These are phyloP conservation scores for Allium fistulosum DNA, from an alignment of 106 monocot genomes.

Conservation along the genomic window DNA sequence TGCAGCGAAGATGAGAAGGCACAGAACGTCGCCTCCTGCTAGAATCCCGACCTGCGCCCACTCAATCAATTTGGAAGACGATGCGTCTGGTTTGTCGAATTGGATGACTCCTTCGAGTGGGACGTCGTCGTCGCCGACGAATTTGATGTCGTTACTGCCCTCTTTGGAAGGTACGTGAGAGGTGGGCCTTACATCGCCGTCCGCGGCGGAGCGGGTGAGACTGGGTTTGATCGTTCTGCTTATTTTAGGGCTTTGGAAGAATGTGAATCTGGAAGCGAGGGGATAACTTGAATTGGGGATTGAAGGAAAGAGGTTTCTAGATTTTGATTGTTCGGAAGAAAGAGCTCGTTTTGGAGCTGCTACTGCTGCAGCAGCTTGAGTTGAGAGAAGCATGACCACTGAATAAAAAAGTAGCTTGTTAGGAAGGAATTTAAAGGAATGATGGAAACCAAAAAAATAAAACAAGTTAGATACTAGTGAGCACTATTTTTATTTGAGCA, in stretches of 20 bases:
- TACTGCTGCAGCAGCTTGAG: not conserved
- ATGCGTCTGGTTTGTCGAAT: slow-evolving; percentile 40
- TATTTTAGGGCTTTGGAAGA: not conserved
- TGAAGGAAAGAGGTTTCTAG: not conserved
- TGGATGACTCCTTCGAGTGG: slow-evolving; percentile 89
- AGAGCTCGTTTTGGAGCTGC: not conserved
- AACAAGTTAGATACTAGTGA: too few species aligned
- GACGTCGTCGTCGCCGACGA: slow-evolving; percentile 60
- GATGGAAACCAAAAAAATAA: too few species aligned
- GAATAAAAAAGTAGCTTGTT: too few species aligned
- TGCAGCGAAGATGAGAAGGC: slow-evolving; percentile 59
- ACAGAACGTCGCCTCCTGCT: too few species aligned
- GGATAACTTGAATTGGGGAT: not conserved
- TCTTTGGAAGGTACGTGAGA: not conserved
- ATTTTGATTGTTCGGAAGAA: not conserved
- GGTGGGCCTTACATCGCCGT: not conserved
- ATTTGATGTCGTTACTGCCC: not conserved
- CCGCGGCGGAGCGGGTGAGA: not conserved
- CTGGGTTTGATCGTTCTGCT: not conserved
- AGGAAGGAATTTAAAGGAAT: too few species aligned
- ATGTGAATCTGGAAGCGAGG: not conserved
- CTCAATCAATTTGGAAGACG: slow-evolving; percentile 20
- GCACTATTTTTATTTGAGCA: too few species aligned
- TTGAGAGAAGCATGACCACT: not conserved
- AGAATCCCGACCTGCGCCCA: slow-evolving; percentile 29